Base-by-base conservation (phyloP, 2,329 filamentous ascomycete species). In the Calonectria pauciramosa region DNA sequence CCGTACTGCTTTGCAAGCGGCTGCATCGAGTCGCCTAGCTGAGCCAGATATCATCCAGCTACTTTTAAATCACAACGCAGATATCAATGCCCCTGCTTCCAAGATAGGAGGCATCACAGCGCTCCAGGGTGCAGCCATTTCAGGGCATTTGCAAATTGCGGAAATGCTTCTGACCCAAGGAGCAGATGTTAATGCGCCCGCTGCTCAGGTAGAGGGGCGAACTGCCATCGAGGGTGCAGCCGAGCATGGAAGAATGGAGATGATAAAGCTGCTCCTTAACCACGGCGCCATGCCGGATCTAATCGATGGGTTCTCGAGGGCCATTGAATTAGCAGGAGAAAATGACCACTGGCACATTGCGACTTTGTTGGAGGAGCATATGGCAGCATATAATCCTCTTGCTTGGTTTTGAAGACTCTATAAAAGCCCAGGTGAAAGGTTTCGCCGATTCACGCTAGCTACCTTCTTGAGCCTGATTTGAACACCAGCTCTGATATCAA, bases 231-330 rank as follows among this genome's bases (percentile, higher is more conserved):
- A 75, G 34, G 73, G 65, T 0, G 73, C 73, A 6, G 70, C 73
- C 1, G 73, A 75, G 41, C 70, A 72, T 26, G 70, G 73, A n/a
- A 69, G 59, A 34, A 65, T 66, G 18, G 73, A 75, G 8, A 72
- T 75, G 65, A 23, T 67, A 8, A 38, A 32, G 16, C 36, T 67
- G 2, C 70, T 75, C 16, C 73, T 75, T 1, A 41, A 47, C 8
- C 23, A 67, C 36, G 41, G 26, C 2, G 65, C 51, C 0, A 34
- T 20, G 8, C 63, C 68, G 7, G 26, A 54, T 30, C 10, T 23
- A 13, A 10, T 9, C 7, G 30, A 16, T 2, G 65, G 65, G 9
- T 70, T 60, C n/a, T 63, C 70, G 0, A 59, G 4, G 16, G 70
- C 73, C 2, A 75, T 75, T 1, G 13, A 70, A 14, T 16, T 75